Evolutionary conservation across 129 eudicot species (phyloP).

Genomic region (Chrysanthemum seticuspe): DNA sequence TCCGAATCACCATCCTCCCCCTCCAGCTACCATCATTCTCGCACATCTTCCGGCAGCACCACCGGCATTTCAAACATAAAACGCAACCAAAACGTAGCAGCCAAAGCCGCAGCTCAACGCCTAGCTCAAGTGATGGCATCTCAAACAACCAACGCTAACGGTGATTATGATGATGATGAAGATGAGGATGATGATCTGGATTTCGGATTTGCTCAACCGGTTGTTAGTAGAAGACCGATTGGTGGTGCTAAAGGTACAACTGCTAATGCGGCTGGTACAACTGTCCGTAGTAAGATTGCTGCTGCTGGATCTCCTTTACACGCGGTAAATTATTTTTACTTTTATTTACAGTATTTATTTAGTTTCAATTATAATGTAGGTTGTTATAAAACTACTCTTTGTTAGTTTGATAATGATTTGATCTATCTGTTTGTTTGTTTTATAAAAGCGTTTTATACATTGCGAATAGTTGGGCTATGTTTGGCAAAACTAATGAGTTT

Average conservation of each 20-base stretch:
- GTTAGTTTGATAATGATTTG: too few species aligned
- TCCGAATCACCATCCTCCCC: conserved; percentile 26
- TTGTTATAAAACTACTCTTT: too few species aligned
- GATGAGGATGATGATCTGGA: conserved; percentile 55
- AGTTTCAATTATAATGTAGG: too few species aligned
- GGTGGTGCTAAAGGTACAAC: conserved; percentile 23
- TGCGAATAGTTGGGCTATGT: too few species aligned
- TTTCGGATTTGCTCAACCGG: conserved; percentile 63
- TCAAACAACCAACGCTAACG: conserved; percentile 57
- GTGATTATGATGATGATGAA: conserved; percentile 51
- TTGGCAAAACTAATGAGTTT: too few species aligned
- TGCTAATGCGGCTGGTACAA: conserved; percentile 20
- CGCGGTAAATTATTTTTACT: conserved; percentile 33
- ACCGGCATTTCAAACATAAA: conserved; percentile 75
- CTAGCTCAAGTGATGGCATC: conserved; percentile 99
- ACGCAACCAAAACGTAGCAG: conserved; percentile 92
- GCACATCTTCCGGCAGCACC: conserved; percentile 59
- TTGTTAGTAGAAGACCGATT: conserved; percentile 45
- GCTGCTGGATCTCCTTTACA: conserved; percentile 66
- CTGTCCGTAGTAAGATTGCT: conserved; percentile 30
- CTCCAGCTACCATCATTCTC: conserved; percentile 43
- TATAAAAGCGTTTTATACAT: too few species aligned
- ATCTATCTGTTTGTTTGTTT: too few species aligned
- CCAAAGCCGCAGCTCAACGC: conserved; percentile 97
- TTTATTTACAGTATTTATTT: too few species aligned